Conservation (phyloP, 345 rosid genomes). For the Eucalyptus paniculata region DNA sequence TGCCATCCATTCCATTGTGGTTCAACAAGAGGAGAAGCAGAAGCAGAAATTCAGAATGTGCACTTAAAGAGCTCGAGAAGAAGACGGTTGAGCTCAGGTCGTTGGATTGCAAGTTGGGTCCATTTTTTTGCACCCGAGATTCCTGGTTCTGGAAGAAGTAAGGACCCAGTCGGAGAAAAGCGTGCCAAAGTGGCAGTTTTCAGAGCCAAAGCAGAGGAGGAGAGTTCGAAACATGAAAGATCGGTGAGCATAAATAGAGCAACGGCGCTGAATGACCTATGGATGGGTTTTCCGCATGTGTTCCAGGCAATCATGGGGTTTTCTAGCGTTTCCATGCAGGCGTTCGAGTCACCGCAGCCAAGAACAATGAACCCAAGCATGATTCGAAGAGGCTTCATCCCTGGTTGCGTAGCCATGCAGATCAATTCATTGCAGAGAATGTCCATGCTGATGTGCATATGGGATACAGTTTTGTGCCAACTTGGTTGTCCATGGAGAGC, state of each 20-base stretch:
- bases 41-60: conserved; percentile 63
- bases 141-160: conserved; percentile 9
- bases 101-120: conserved; percentile 58
- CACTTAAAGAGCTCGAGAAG: conserved; percentile 55
- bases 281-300: conserved; percentile 79
- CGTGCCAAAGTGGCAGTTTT: conserved; percentile 44
- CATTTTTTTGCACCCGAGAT: conserved; percentile 38
- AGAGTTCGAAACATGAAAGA: conserved; percentile 68
- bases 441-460: not conserved
- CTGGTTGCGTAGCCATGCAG: not conserved
- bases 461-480: not conserved
- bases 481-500: not conserved
- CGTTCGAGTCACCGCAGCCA: conserved; percentile 62
- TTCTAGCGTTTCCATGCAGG: conserved; percentile 80
- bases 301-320: conserved; percentile 85
- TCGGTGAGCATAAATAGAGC: conserved; percentile 57
- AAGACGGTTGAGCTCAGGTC: conserved; percentile 50
- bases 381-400: conserved; percentile 36
- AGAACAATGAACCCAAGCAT: conserved; percentile 28
- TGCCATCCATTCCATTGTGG: conserved; percentile 72
- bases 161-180: conserved; percentile 53
- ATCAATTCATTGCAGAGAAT: not conserved
- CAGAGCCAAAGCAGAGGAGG: conserved; percentile 71
- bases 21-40: conserved; percentile 67
- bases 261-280: conserved; percentile 73